Evolutionary conservation across 495 filamentous ascomycete species (phyloP).

Genomic region (Xylaria sp.): DNA sequence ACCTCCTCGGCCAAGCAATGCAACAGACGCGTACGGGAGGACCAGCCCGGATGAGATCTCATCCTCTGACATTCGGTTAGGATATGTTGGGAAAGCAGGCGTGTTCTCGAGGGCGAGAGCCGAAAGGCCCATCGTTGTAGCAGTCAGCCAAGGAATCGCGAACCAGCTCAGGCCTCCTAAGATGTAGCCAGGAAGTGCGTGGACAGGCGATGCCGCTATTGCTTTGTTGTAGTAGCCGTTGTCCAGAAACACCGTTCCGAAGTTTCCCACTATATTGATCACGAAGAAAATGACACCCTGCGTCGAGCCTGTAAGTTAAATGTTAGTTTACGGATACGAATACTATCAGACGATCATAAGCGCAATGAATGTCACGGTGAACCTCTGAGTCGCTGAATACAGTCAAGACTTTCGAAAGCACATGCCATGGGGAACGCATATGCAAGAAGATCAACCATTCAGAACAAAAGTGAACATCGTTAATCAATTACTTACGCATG

Average conservation of each 20-base stretch:
- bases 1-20: conserved; percentile 87
- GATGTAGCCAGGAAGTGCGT: conserved; percentile 92
- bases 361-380: not conserved
- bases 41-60: conserved; percentile 90
- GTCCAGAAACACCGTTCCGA: conserved; percentile 81
- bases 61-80: conserved; percentile 70
- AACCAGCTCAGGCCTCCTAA: conserved; percentile 93
- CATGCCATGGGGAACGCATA: not conserved
- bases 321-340: conserved; percentile 1
- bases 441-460: not conserved
- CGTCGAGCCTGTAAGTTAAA: conserved; percentile 53
- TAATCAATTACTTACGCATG: conserved; percentile 62
- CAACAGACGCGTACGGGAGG: conserved; percentile 86
- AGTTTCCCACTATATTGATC: conserved; percentile 90
- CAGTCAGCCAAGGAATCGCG: conserved; percentile 91
- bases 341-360: not conserved
- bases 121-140: conserved; percentile 93
- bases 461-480: not conserved
- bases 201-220: conserved; percentile 87
- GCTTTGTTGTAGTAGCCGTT: conserved; percentile 94
- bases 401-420: not conserved
- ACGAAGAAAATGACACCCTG: conserved; percentile 95
- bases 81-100: conserved; percentile 75
- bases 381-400: not conserved
- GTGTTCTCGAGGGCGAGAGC: conserved; percentile 82